phyloP scores from a whole-genome alignment of 768 basidiomycete species.

The Russula emetica region DNA sequence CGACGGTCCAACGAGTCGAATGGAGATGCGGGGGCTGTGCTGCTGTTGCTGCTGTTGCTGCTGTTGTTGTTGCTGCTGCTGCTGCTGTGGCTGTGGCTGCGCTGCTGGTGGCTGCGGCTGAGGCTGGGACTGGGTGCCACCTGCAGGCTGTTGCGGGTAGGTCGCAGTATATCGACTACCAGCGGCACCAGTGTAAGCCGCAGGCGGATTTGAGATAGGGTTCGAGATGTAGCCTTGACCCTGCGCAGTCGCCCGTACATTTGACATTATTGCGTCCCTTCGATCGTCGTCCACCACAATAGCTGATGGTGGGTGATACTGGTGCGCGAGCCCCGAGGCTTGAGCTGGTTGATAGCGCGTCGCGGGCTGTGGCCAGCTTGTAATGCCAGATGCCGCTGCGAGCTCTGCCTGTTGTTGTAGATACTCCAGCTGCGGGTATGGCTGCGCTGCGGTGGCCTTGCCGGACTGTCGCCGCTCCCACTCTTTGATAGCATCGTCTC shows the following conservation, averaged over 20 bases:
- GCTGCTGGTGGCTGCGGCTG: slow-evolving; percentile 7
- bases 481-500: slow-evolving; percentile 92
- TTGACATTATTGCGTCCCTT: slow-evolving; percentile 77
- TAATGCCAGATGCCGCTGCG: slow-evolving; percentile 57
- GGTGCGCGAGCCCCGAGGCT: slow-evolving; percentile 59
- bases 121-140: slow-evolving; percentile 31
- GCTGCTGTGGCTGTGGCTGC: slow-evolving; percentile 32
- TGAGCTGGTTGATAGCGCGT: slow-evolving; percentile 54
- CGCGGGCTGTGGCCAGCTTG: slow-evolving; percentile 46
- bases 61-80: slow-evolving; percentile 35
- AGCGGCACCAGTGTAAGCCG: slow-evolving; percentile 57
- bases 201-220: slow-evolving; percentile 71
- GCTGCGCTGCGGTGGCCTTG: slow-evolving; percentile 63
- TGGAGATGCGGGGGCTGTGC: slow-evolving; percentile 37
- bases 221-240: slow-evolving; percentile 34
- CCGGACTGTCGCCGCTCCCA: slow-evolving; percentile 90
- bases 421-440: slow-evolving; percentile 87
- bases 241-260: slow-evolving; percentile 61
- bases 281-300: slow-evolving; percentile 68
- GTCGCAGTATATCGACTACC: slow-evolving; percentile 58
- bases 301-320: slow-evolving; percentile 58
- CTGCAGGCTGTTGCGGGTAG: slow-evolving; percentile 37
- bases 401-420: slow-evolving; percentile 91
- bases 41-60: slow-evolving; percentile 35
- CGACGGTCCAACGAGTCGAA: slow-evolving; percentile 63